These are phyloP conservation scores for Solanum habrochaites DNA, from an alignment of 257 asterid species.

Conservation along the genomic window DNA sequence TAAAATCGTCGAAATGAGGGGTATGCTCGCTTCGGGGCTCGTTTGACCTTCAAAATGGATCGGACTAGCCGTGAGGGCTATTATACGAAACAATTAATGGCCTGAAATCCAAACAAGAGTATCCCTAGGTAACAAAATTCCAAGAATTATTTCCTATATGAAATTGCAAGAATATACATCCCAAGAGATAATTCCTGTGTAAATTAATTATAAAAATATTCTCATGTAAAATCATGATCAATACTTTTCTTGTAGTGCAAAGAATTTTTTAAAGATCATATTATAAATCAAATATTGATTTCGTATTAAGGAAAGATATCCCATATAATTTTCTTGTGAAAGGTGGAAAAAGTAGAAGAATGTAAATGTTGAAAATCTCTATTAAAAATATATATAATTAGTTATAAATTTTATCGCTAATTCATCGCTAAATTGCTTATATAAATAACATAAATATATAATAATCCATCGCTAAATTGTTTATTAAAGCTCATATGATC, in stretches of 20 bases:
- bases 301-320: not conserved
- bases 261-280: no score
- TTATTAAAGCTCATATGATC: not conserved
- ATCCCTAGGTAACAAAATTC: not conserved
- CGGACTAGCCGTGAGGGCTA: no score
- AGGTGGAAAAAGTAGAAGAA: not conserved
- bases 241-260: not conserved
- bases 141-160: not conserved
- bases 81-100: not conserved
- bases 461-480: not conserved
- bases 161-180: not conserved
- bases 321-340: not conserved
- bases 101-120: not conserved
- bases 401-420: no score
- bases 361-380: not conserved
- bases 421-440: no score
- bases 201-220: no score
- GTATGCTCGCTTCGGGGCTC: no score
- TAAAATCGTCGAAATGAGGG: no score
- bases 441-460: not conserved
- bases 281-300: not conserved
- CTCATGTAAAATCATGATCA: not conserved
- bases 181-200: not conserved
- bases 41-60: no score
- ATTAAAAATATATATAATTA: no score